Percentiles rank a stretch among this genome's conserved stretches.
Conservation (phyloP, 768 basidiomycete species). For the Tulasnella sp. region DNA sequence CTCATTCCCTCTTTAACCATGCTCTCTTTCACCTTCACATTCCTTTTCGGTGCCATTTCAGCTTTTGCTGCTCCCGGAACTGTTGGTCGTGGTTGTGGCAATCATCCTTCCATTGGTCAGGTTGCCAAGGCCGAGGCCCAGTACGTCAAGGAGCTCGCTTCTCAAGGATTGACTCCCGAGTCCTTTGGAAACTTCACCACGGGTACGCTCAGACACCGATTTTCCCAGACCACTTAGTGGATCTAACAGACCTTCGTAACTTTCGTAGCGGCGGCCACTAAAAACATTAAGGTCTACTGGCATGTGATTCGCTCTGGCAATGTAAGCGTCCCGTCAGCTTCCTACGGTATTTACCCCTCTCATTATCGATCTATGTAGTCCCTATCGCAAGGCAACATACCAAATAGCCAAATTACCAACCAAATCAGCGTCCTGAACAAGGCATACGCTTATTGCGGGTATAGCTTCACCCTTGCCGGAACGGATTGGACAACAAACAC, state of each 20-base stretch:
- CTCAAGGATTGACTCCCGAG: background rate
- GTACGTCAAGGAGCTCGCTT: background rate
- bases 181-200: background rate
- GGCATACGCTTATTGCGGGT: constrained; percentile 31
- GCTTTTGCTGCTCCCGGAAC: constrained; percentile 17
- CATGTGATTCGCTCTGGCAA: constrained; percentile 16
- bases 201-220: background rate
- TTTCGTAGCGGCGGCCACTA: background rate
- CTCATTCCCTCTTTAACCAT: background rate
- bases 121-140: constrained; percentile 23
- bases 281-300: constrained; percentile 10
- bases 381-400: background rate
- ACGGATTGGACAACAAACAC: constrained; percentile 33
- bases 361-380: background rate
- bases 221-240: too few species aligned
- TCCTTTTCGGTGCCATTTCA: constrained; percentile 9
- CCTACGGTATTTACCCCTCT: background rate
- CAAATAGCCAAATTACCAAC: constrained; percentile 31
- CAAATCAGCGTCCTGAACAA: constrained; percentile 33
- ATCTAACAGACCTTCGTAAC: too few species aligned
- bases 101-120: background rate
- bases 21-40: background rate
- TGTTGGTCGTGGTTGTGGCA: background rate
- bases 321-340: background rate
- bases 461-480: constrained; percentile 32